Percentiles rank a stretch among this genome's conserved stretches.
phyloP scores from a whole-genome alignment of 106 monocot genomes.

The Apostasia ramifera region DNA sequence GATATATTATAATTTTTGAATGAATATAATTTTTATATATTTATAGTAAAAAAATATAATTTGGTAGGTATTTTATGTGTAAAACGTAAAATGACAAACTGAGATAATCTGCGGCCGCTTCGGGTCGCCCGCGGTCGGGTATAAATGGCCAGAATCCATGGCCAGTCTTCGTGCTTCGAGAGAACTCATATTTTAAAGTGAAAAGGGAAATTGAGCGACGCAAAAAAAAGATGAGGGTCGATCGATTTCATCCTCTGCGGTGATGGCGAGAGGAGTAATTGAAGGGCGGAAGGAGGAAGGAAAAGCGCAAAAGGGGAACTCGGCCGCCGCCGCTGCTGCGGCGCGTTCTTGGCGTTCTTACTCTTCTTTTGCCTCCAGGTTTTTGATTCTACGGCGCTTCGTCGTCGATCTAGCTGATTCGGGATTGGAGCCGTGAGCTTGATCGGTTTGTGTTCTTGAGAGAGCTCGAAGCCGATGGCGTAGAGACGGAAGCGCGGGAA shows the following conservation, averaged over 20 bases:
- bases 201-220: constrained; percentile 1
- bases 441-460: background rate
- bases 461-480: background rate
- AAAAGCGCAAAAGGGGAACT: constrained; percentile 4
- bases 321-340: background rate
- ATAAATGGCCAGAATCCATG: constrained; percentile 15
- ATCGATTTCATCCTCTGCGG: constrained; percentile 7
- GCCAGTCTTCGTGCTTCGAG: constrained; percentile 29
- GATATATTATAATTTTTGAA: too few relatives aligned
- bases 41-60: too few relatives aligned
- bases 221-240: background rate
- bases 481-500: constrained; percentile 20
- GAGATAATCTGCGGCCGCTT: too few relatives aligned
- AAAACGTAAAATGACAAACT: too few relatives aligned
- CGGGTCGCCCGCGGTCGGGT: background rate
- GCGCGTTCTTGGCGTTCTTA: background rate
- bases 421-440: background rate
- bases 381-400: background rate
- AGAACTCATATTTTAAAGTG: constrained; percentile 7
- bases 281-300: constrained; percentile 2
- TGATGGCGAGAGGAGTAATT: constrained; percentile 25
- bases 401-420: background rate
- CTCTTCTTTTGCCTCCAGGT: background rate
- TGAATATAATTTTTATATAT: too few relatives aligned
- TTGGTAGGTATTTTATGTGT: too few relatives aligned